Base-by-base conservation (phyloP, 305 asterid species). In the Solanum hybrid region DNA sequence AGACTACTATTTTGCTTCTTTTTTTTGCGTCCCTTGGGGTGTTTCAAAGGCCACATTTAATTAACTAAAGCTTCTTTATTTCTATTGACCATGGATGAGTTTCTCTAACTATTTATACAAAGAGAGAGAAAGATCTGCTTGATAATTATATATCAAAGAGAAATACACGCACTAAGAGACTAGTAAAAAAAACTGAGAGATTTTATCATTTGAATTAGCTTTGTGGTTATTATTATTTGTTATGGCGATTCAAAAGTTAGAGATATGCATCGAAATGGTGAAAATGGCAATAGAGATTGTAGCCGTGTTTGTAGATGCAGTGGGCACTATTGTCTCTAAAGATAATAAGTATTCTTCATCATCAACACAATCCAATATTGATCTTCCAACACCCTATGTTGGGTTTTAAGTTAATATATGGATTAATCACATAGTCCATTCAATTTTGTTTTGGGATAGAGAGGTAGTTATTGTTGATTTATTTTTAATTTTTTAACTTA, bases 281-380 rank as follows among this genome's bases (percentile, higher is more conserved):
- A 89, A 84, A 84, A 76, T 89, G 37, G 88, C 88, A 0, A 73
- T 89, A 5, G 88, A 84, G 9, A 40, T 89, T 73, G 84, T 89
- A 7, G 20, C 26, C 22, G 76, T 89, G 37, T 85, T 84, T 38
- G 88, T 72, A 12, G 90, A 89, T 40, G 77, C 90, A 4, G 71
- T 60, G 71, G 11, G 69, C 24, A 56, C 69, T 56, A 75, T 84
- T 7, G 51, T 89, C 24, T 64, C 89, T 87, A 76, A 75, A 78
- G 32, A 75, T 29, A 66, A 66, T n/a, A 7, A 66, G 14, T 9
- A 51, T 7, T 46, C 79, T 9, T 42, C 80, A 2, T 66, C 78
- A 22, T 4, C 86, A 77, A 35, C 84, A 78, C 37, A 26, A 4
- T 24, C 56, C 13, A 64, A 35, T 78, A 35, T 40, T 66, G 13